phyloP scores from a whole-genome alignment of 1,284 basidiomycete genomes.

The Heterobasidion annosum region DNA sequence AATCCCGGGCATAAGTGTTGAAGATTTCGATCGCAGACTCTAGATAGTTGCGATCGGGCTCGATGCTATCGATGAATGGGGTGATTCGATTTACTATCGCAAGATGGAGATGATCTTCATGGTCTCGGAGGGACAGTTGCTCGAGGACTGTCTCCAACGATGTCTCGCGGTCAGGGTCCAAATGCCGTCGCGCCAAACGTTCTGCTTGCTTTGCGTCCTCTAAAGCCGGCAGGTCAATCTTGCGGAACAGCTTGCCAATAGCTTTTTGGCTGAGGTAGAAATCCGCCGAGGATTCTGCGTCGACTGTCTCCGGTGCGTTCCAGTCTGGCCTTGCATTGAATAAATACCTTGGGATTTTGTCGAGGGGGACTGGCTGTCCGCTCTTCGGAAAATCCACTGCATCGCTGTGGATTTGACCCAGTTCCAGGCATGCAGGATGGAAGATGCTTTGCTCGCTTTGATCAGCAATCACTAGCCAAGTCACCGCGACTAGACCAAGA shows the following conservation, averaged over 20 bases:
- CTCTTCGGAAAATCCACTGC: constrained; percentile 60
- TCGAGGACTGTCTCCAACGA: constrained; percentile 17
- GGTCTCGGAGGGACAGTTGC: constrained; percentile 13
- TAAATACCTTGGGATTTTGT: constrained; percentile 37
- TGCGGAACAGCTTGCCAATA: constrained; percentile 50
- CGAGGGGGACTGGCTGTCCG: constrained; percentile 43
- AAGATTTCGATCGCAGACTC: constrained; percentile 26
- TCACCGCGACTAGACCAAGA: constrained; percentile 50
- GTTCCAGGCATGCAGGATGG: constrained; percentile 47
- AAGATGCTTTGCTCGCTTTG: constrained; percentile 35
- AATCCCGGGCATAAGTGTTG: constrained; percentile 33
- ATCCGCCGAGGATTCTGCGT: constrained; percentile 18
- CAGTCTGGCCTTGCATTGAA: constrained; percentile 42
- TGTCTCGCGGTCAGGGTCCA: constrained; percentile 8
- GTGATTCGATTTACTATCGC: constrained; percentile 16
- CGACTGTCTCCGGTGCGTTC: constrained; percentile 52
- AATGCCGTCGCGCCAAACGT: constrained; percentile 14
- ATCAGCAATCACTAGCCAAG: constrained; percentile 63
- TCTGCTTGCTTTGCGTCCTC: constrained; percentile 11
- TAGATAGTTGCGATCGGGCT: constrained; percentile 12
- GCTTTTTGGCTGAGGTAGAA: constrained; percentile 44
- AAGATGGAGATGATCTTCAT: constrained; percentile 8
- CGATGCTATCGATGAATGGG: constrained; percentile 16
- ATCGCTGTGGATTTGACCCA: constrained; percentile 61
- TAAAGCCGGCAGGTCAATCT: constrained; percentile 40